These are phyloP conservation scores for Aristolochia californica DNA, from an alignment of 164 flowering plant genomes.

Conservation along the genomic window DNA sequence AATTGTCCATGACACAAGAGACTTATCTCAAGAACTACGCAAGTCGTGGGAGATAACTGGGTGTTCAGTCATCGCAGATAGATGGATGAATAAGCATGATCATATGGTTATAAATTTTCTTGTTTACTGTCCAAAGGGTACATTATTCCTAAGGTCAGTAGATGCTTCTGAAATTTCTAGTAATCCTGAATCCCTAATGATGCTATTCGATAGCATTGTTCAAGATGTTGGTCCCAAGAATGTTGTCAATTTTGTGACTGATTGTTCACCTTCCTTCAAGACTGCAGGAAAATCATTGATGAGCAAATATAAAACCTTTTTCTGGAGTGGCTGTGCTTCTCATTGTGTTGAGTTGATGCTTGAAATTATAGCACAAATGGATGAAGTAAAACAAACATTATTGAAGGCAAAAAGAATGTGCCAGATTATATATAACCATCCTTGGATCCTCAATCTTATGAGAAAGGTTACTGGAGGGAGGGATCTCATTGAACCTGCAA, in stretches of 20 bases:
- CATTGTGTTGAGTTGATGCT: constrained; percentile 44
- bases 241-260: constrained; percentile 37
- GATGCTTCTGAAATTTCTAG: constrained; percentile 33
- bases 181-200: constrained; percentile 19
- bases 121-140: constrained; percentile 81
- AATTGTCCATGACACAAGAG: constrained; percentile 21
- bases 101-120: constrained; percentile 25
- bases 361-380: constrained; percentile 24
- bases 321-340: constrained; percentile 37
- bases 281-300: constrained; percentile 28
- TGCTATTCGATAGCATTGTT: constrained; percentile 30
- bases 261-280: constrained; percentile 21
- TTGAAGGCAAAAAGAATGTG: constrained; percentile 23
- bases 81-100: constrained; percentile 23
- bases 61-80: constrained; percentile 38
- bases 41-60: constrained; percentile 39
- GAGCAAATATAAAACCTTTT: constrained; percentile 21
- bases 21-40: constrained; percentile 20
- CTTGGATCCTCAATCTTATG: constrained; percentile 27
- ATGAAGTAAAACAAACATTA: constrained; percentile 17
- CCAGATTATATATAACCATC: constrained; percentile 28
- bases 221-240: constrained; percentile 38
- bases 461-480: constrained; percentile 28
- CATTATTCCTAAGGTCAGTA: constrained; percentile 78
- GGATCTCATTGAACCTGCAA: constrained; percentile 27